Evolutionary conservation across 179 eudicot genomes (phyloP).

Genomic region (Spergularia azorica): DNA sequence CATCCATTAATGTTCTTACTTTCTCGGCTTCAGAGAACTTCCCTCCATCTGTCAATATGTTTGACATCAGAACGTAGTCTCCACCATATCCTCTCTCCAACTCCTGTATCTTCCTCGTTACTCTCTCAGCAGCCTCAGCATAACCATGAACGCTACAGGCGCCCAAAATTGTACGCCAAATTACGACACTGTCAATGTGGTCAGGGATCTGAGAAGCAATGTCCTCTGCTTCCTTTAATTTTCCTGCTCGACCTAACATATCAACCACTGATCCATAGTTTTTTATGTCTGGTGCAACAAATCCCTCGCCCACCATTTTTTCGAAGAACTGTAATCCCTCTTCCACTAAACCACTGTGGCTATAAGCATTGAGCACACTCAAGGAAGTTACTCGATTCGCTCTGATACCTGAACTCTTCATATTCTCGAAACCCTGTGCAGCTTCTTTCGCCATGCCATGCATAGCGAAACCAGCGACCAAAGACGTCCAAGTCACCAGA

Average conservation of each 20-base stretch:
- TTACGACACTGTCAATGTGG: conserved; percentile 41
- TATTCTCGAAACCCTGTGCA: conserved; percentile 34
- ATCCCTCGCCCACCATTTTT: conserved; percentile 42
- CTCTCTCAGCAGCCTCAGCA: conserved; percentile 51
- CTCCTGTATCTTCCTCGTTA: conserved; percentile 45
- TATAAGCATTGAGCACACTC: conserved; percentile 57
- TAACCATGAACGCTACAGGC: conserved; percentile 65
- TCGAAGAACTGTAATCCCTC: conserved; percentile 57
- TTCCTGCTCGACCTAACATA: conserved; percentile 70
- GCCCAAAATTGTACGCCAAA: conserved; percentile 79
- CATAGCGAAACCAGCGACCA: conserved; percentile 65
- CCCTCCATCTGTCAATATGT: conserved; percentile 47
- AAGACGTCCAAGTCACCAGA: conserved; percentile 69
- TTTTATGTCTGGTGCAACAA: conserved; percentile 44
- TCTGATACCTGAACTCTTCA: conserved; percentile 45
- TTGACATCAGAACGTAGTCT: conserved; percentile 69
- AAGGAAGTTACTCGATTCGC: conserved; percentile 64
- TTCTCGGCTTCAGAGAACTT: conserved; percentile 57
- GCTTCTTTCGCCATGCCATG: conserved; percentile 71
- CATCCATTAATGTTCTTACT: conserved; percentile 46
- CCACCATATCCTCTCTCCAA: conserved; percentile 65
- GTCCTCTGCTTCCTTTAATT: conserved; percentile 63
- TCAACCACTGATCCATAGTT: conserved; percentile 66
- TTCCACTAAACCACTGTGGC: conserved; percentile 65
- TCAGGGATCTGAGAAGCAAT: conserved; percentile 45